A percentile compares a stretch with the other conserved stretches of the same genome.
These are phyloP conservation scores for bread wheat (Triticum aestivum) DNA, from an alignment of 176 grass and related monocot species.

Conservation along the genomic window IWGSC_CS_RefSeq_v2.1 NC_057794.1:321788101-321788600, in stretches of 20 bases:
- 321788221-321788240: conserved; percentile 9
- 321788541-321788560: neutral
- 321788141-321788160: conserved; percentile 22
- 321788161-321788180: neutral
- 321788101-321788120: conserved; percentile 24
- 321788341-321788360: neutral
- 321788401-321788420: neutral
- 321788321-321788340: neutral
- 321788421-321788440: neutral
- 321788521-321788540: neutral
- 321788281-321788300: neutral
- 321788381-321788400: neutral
- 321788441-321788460: neutral
- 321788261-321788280: neutral
- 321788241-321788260: conserved; percentile 9
- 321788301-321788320: neutral
- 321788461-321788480: neutral
- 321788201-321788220: neutral
- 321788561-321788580: neutral
- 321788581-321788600: neutral
- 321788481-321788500: neutral
- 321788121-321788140: conserved; percentile 31
- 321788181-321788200: conserved; percentile 4
- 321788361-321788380: neutral
- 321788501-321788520: neutral